These are phyloP conservation scores for Platanthera guangdongensis DNA, from an alignment of 106 monocot genomes.

Conservation along the genomic window DNA sequence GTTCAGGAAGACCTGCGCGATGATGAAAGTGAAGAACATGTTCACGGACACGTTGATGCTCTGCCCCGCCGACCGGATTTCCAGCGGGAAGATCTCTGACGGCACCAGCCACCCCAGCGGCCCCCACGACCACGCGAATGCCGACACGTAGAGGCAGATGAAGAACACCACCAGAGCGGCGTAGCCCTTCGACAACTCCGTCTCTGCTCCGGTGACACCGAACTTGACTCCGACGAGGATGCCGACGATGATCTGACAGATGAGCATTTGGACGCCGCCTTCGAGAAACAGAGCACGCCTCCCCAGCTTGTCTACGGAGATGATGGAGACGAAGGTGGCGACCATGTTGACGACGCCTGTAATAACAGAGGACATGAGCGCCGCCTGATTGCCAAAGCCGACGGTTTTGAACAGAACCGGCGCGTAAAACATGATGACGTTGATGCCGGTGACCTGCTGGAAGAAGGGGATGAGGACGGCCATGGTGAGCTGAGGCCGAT, in stretches of 20 bases:
- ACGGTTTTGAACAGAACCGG: conserved; percentile 9
- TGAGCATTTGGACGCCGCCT: not conserved
- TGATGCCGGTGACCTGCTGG: conserved; percentile 10
- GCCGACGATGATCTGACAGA: not conserved
- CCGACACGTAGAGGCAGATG: not conserved
- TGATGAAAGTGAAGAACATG: conserved; percentile 11
- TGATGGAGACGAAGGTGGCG: conserved; percentile 1
- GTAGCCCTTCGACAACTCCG: not conserved
- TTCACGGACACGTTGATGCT: conserved; percentile 12
- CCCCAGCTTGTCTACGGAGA: conserved; percentile 7
- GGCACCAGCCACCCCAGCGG: not conserved
- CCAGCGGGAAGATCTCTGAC: not conserved
- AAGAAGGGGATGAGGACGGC: conserved; percentile 6
- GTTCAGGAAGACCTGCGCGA: conserved; percentile 5
- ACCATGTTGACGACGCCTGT: conserved; percentile 1
- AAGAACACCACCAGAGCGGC: not conserved
- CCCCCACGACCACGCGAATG: not conserved
- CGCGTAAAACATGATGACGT: not conserved
- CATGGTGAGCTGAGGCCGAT: conserved; percentile 10
- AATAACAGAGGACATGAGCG: conserved; percentile 4
- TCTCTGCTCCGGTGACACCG: not conserved
- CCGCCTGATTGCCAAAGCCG: conserved; percentile 1
- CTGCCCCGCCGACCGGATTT: conserved; percentile 8
- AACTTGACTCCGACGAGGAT: not conserved
- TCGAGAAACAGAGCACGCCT: not conserved